These are phyloP conservation scores for Dactylellina cionopaga DNA, from an alignment of 2,329 filamentous ascomycete genomes.

Conservation along the genomic window DNA sequence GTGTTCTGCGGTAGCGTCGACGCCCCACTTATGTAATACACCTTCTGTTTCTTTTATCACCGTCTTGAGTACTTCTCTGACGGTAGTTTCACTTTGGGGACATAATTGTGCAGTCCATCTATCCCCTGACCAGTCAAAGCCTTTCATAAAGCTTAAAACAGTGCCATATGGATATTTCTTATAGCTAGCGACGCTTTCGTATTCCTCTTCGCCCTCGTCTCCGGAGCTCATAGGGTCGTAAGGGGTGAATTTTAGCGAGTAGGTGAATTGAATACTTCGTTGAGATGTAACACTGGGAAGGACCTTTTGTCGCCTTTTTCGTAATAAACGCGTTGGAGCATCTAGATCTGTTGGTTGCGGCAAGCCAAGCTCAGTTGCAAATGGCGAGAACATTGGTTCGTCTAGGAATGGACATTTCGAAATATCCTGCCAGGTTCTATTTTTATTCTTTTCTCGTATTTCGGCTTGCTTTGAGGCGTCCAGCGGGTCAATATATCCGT, in stretches of 20 bases:
- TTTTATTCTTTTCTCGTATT: not conserved
- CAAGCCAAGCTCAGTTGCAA: not conserved
- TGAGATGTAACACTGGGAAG: too few relatives aligned
- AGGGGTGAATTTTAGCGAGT: not conserved
- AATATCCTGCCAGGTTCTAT: not conserved
- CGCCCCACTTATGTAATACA: not conserved
- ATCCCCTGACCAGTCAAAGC: not conserved
- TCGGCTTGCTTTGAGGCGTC: too few relatives aligned
- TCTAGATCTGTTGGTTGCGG: not conserved
- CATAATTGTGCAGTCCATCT: constrained; percentile 9
- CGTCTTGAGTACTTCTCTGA: constrained; percentile 3
- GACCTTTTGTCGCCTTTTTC: not conserved
- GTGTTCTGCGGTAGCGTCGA: not conserved
- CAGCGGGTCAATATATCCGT: not conserved
- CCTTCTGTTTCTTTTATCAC: not conserved
- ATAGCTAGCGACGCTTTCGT: too few relatives aligned
- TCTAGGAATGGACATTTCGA: constrained; percentile 12
- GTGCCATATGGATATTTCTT: not conserved
- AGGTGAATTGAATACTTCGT: not conserved
- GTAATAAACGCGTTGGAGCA: not conserved
- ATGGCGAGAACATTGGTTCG: constrained; percentile 14
- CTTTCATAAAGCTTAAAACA: not conserved
- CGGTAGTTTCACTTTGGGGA: not conserved
- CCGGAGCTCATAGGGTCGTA: not conserved
- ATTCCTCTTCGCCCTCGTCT: not conserved